Evolutionary conservation across 1,139 yeast genomes (phyloP), one percentile per base, ranked within the genome.

Genomic region (Kurtzmaniella quercitrusa): DNA sequence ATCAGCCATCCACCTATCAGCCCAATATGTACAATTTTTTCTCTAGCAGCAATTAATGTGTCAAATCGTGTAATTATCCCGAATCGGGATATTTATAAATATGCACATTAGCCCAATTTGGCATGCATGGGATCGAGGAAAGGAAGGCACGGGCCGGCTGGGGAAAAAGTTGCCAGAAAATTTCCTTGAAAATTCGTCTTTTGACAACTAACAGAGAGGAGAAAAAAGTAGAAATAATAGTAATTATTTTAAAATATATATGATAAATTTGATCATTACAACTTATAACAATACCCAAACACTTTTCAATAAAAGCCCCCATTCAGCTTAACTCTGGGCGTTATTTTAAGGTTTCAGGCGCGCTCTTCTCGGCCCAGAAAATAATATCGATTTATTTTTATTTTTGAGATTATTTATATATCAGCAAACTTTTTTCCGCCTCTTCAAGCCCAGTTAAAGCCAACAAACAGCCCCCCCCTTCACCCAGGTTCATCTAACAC

Each of bases 11-110:
- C 0, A 67, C 72, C 2, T 73, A 73, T 51, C 69, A 69, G 49
- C 76, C 78, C 1, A 62, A 69, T 47, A 72, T 72, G 76, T 73
- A 73, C 49, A 65, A 69, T 48, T 70, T 66, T 45, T 72, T 72
- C 47, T 61, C 67, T 7, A 56, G 47, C 33, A 43, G 40, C 23
- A 33, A 33, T 33, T 33, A 33, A 18, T 33, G 23, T 33, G 21
- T 18, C 23, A 33, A 30, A 30, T 30, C 18, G 18, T 14, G 34
- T 16, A 30, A 30, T 30, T 30, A 34, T 34, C 8, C 36, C 36
- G 22, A 8, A 34, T 32, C 11, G 12, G 35, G 18, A 32, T 12
- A 26, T 26, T 26, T 26, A 15, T 22, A 37, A 37, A 37, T 16
- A 16, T n/a, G 22, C 20, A 34, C 20, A 34, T 34, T 34, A 21